These are phyloP conservation scores for Candida albicans DNA, from an alignment of 1,139 yeast species.

Conservation along the genomic window DNA sequence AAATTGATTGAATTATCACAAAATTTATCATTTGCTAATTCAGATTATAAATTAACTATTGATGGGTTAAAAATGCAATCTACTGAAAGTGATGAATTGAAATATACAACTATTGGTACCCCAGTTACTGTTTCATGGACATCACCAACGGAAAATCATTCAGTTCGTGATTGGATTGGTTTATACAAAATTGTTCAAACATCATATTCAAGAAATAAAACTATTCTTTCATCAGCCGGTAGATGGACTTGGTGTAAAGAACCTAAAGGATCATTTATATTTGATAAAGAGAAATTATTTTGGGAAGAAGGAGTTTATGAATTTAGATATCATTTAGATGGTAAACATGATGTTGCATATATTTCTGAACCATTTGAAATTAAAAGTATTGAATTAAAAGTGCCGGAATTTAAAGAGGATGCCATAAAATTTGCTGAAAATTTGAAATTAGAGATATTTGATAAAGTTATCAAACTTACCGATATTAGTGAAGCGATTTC, in stretches of 20 bases:
- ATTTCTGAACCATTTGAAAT: constrained; percentile 75
- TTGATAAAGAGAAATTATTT: constrained; percentile 50
- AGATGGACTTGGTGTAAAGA: constrained; percentile 62
- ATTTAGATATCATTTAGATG: constrained; percentile 69
- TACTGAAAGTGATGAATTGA: constrained; percentile 20
- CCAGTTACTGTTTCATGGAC: constrained; percentile 60
- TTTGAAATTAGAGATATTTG: constrained; percentile 33
- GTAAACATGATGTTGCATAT: constrained; percentile 69
- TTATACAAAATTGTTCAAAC: constrained; percentile 67
- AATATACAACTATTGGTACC: constrained; percentile 43
- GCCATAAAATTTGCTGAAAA: constrained; percentile 30
- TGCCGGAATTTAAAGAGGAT: constrained; percentile 28
- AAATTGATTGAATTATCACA: constrained; percentile 44
- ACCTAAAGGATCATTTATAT: constrained; percentile 52
- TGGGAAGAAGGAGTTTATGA: constrained; percentile 79
- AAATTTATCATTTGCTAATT: constrained; percentile 39
- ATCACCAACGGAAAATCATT: constrained; percentile 45
- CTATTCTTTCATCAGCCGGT: constrained; percentile 64
- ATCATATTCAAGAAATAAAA: constrained; percentile 56
- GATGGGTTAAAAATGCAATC: constrained; percentile 22
- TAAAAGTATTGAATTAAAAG: constrained; percentile 39
- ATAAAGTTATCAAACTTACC: constrained; percentile 29
- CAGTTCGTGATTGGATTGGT: constrained; percentile 73
- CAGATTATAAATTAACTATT: constrained; percentile 33
- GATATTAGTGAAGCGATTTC: constrained; percentile 29